Evolutionary conservation across 495 filamentous ascomycete species (phyloP), one percentile per base, ranked within the genome.

Genomic region (Penicillium coffeae): DNA sequence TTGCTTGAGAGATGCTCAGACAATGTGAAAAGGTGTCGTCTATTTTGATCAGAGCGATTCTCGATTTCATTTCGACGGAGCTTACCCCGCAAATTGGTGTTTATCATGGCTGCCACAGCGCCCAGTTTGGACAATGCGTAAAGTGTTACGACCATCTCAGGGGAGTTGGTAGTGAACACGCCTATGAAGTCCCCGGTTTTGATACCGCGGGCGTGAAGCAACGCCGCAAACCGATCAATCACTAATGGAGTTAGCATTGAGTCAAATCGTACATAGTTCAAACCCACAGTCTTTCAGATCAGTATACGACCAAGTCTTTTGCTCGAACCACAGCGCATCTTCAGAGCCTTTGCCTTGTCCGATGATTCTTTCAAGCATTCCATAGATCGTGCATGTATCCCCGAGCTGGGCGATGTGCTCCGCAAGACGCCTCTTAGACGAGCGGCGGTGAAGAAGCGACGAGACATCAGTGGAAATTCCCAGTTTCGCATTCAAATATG

Each of bases 61-160:
- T 12, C 14, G 19, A 1, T 64, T 30, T 30, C 10, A 10, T 10
- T 30, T n/a, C 5, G 10, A 5, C 25, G 10, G 25, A 30, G 10
- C 35, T 80, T 78, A 49, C 85, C 87, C 12, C 78, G 78, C 18
- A 97, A 66, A 54, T 95, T 96, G 57, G 89, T 94, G 63, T 98
- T 98, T 60, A 98, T 84, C 56, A 95, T 87, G 2, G 92, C 91
- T 15, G 90, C 86, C 27, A 80, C 82, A 0, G 87, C 90, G 1
- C 93, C 93, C 21, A 96, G 73, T 12, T 85, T 82, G 76, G 90
- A 94, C 21, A 96, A 63, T 0, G 86, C 93, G 39, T 93, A 82
- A 66, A 85, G 82, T 2, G 88, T 45, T 59, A 94, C 87, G 2
- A 96, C 64, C 65, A 95, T 91, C 25, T 83, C 77, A 8, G 88